Evolutionary conservation across 2,329 filamentous ascomycete genomes (phyloP).

Genomic region (Colletotrichum tabaci): DNA sequence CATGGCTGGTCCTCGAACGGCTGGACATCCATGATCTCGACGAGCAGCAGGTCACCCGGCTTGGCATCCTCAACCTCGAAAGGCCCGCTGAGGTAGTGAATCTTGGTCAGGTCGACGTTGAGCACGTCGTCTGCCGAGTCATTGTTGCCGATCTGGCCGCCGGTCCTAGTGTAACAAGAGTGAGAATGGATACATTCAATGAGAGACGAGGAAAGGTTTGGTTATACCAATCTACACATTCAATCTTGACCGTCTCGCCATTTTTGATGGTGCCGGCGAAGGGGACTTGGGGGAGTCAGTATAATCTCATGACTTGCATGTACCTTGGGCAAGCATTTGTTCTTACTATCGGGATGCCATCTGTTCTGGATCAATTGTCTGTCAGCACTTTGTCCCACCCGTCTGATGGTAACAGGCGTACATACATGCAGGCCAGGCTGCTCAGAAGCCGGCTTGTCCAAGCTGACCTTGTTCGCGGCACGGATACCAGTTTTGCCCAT

Average conservation of each 20-base stretch:
- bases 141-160: conserved; percentile 89
- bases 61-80: conserved; percentile 89
- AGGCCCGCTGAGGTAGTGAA: conserved; percentile 91
- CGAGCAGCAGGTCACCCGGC: conserved; percentile 86
- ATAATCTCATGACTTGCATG: conserved; percentile 3
- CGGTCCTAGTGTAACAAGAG: conserved; percentile 63
- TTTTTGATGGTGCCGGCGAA: conserved; percentile 80
- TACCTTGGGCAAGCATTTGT: not conserved
- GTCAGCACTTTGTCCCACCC: not conserved
- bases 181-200: conserved; percentile 25
- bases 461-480: conserved; percentile 79
- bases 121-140: conserved; percentile 91
- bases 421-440: conserved; percentile 80
- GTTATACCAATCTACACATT: conserved; percentile 83
- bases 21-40: conserved; percentile 95
- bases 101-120: conserved; percentile 85
- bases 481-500: conserved; percentile 75
- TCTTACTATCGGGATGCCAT: conserved; percentile 90
- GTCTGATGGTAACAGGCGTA: conserved; percentile 21
- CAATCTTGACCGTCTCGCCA: conserved; percentile 92
- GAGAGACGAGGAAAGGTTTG: conserved; percentile 45
- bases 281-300: conserved; percentile 71
- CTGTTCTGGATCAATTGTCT: conserved; percentile 74
- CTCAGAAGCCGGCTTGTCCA: conserved; percentile 79
- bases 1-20: conserved; percentile 88